Percentiles rank a stretch among this genome's conserved stretches.
Evolutionary conservation across 106 monocot species (phyloP).

Genomic region (Vanilla planifolia): DNA sequence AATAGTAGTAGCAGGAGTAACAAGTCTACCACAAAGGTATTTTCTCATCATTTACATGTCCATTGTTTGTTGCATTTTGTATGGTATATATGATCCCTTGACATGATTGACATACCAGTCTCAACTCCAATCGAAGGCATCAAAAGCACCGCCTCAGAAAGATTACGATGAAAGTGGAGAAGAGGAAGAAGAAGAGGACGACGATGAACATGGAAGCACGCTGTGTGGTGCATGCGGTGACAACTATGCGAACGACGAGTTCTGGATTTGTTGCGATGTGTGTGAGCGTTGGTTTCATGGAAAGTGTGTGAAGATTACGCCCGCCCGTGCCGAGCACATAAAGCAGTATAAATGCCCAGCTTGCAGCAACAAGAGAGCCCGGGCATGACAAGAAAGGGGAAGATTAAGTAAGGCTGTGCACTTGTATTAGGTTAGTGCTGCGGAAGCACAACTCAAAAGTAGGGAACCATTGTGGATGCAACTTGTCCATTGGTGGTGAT

Average conservation of each 20-base stretch:
- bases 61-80: background rate
- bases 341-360: constrained; percentile 26
- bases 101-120: background rate
- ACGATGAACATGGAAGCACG: constrained; percentile 17
- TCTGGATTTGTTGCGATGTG: constrained; percentile 25
- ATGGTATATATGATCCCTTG: background rate
- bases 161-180: constrained; percentile 16
- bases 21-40: constrained; percentile 52
- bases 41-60: background rate
- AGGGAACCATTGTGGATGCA: background rate
- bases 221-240: constrained; percentile 18
- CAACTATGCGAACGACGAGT: constrained; percentile 19
- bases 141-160: constrained; percentile 11
- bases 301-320: constrained; percentile 23
- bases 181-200: constrained; percentile 19
- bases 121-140: constrained; percentile 11
- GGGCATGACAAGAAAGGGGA: background rate
- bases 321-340: constrained; percentile 19
- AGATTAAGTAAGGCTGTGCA: background rate
- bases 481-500: background rate
- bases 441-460: background rate
- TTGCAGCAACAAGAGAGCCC: constrained; percentile 22
- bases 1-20: constrained; percentile 41
- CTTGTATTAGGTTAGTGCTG: background rate
- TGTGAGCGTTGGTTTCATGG: constrained; percentile 26